Evolutionary conservation across 2,329 filamentous ascomycete genomes (phyloP).

Genomic region (Domatiomyces catenatus): DNA sequence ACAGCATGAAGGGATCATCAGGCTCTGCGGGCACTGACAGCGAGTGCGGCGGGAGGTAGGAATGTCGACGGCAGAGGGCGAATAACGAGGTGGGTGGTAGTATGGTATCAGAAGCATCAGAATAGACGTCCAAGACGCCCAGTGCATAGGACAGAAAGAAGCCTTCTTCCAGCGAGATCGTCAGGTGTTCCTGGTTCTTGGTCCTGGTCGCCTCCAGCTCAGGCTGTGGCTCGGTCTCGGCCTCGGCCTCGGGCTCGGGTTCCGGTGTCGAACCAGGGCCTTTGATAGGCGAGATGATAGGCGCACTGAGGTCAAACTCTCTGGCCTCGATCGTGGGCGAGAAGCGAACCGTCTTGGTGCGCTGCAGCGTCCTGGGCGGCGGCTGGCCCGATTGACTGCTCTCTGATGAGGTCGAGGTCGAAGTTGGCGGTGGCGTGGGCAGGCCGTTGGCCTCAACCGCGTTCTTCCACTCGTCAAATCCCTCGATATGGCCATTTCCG

Average conservation of each 20-base stretch:
- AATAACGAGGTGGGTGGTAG: conserved; percentile 46
- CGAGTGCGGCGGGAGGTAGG: conserved; percentile 48
- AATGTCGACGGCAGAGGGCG: conserved; percentile 50
- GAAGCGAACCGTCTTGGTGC: conserved; percentile 52
- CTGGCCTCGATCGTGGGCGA: conserved; percentile 52
- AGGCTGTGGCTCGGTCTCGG: background rate
- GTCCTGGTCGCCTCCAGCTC: conserved; percentile 16
- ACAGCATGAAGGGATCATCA: conserved; percentile 71
- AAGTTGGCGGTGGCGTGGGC: conserved; percentile 17
- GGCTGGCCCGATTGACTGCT: conserved; percentile 10
- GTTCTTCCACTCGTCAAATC: conserved; percentile 17
- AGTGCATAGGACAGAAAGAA: conserved; percentile 79
- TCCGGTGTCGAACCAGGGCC: conserved; percentile 10
- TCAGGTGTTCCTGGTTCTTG: conserved; percentile 65
- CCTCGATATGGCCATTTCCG: conserved; percentile 8
- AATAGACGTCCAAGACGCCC: conserved; percentile 51
- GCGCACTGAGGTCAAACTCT: conserved; percentile 33
- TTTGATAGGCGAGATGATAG: conserved; percentile 17
- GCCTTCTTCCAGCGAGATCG: conserved; percentile 75
- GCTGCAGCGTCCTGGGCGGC: conserved; percentile 9
- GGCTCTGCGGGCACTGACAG: conserved; percentile 38
- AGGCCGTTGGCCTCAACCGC: conserved; percentile 14
- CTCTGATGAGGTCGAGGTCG: conserved; percentile 12
- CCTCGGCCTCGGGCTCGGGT: background rate
- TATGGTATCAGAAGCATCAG: conserved; percentile 22